A percentile compares a stretch with the other conserved stretches of the same genome.
phyloP scores from a whole-genome alignment of 495 filamentous ascomycete species.

The Astrocystis sublimbata region DNA sequence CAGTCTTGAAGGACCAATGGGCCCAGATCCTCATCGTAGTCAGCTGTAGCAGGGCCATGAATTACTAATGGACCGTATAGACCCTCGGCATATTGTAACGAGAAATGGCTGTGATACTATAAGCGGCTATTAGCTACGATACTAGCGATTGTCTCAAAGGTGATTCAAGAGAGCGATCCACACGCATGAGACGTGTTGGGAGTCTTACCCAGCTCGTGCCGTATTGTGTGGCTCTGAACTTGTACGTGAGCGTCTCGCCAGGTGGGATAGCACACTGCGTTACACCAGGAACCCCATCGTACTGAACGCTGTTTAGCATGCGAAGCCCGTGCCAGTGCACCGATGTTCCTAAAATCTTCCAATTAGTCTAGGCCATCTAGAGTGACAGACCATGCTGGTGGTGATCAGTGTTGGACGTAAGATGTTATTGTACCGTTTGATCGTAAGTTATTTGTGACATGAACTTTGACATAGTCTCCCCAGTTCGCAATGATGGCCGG shows the following conservation, averaged over 20 bases:
- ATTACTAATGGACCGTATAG: slow-evolving; percentile 45
- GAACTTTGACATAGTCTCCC: slow-evolving; percentile 56
- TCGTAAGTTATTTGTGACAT: slow-evolving; percentile 47
- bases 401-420: no score
- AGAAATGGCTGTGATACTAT: slow-evolving; percentile 61
- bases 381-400: no score
- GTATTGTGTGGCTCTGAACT: slow-evolving; percentile 52
- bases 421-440: slow-evolving; percentile 38
- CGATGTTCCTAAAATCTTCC: no score
- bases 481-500: slow-evolving; percentile 60
- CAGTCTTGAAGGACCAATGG: not conserved
- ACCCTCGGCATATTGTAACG: slow-evolving; percentile 42
- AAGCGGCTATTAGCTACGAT: slow-evolving; percentile 43
- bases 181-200: no score
- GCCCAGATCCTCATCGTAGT: slow-evolving; percentile 43
- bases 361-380: no score
- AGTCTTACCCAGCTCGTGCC: slow-evolving; percentile 56
- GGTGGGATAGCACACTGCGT: slow-evolving; percentile 49
- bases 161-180: no score
- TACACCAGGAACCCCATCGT: slow-evolving; percentile 41
- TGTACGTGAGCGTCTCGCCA: slow-evolving; percentile 46
- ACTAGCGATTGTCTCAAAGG: no score
- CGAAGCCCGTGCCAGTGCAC: slow-evolving; percentile 35
- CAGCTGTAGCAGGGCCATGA: slow-evolving; percentile 37
- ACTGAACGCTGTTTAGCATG: slow-evolving; percentile 37